A percentile compares a stretch with the other conserved stretches of the same genome.
phyloP scores from a whole-genome alignment of 495 filamentous ascomycete genomes.

The Penicillium ucsense region DNA sequence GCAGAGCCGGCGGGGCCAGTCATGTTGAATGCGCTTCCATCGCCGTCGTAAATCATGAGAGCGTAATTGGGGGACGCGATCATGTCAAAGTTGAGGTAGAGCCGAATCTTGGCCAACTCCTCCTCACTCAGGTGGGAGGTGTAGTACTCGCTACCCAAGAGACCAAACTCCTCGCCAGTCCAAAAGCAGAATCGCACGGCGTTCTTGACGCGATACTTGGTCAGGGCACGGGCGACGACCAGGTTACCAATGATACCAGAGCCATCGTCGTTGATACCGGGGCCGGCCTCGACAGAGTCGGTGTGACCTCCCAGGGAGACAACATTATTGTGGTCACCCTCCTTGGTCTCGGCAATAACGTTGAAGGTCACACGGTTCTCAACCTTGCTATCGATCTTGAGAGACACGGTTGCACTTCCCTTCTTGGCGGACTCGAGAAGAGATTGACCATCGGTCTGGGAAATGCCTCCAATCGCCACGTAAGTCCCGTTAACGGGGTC shows the following conservation, averaged over 20 bases:
- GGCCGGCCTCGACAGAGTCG: conserved; percentile 54
- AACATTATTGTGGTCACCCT: conserved; percentile 54
- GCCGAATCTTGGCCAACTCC: conserved; percentile 46
- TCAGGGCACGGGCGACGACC: conserved; percentile 50
- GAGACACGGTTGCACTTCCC: conserved; percentile 21
- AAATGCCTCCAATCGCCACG: conserved; percentile 46
- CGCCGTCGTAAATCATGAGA: conserved; percentile 61
- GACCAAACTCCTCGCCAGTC: conserved; percentile 56
- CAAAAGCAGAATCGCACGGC: conserved; percentile 63
- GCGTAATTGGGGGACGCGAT: conserved; percentile 64
- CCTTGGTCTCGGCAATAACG: conserved; percentile 58
- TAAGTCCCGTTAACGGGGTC: conserved; percentile 36
- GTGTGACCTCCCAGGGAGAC: conserved; percentile 56
- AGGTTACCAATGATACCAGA: conserved; percentile 56
- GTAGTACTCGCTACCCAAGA: conserved; percentile 55
- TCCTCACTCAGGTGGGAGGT: conserved; percentile 36
- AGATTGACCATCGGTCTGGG: conserved; percentile 38
- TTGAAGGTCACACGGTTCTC: conserved; percentile 49
- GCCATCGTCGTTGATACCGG: conserved; percentile 63
- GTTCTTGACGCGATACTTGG: conserved; percentile 51
- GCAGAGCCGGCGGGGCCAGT: conserved; percentile 55
- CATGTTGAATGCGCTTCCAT: conserved; percentile 51
- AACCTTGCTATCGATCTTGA: conserved; percentile 27
- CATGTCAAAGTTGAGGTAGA: conserved; percentile 76
- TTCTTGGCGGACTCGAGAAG: conserved; percentile 30